These are phyloP conservation scores for Magnolia sinica DNA, from an alignment of 164 flowering plant genomes.

Conservation along the genomic window DNA sequence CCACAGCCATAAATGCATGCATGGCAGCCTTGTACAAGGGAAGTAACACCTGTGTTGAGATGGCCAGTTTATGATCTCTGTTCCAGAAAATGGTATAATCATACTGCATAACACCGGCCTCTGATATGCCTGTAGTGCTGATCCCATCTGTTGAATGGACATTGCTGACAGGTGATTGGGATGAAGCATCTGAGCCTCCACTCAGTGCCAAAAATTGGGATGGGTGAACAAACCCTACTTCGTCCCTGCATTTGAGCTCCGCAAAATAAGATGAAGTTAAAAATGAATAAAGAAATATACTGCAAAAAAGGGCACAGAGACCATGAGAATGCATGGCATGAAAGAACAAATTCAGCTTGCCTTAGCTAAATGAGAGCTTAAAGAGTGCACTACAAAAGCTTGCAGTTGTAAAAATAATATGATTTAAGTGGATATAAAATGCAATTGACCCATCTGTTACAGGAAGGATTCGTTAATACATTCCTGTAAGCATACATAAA, in stretches of 20 bases:
- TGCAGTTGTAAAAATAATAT: neutral
- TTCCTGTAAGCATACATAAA: neutral
- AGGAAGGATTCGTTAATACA: neutral
- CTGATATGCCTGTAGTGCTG: neutral
- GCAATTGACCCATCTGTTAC: neutral
- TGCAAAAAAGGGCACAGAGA: neutral
- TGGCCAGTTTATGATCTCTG: constrained; percentile 77
- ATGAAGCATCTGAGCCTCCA: constrained; percentile 25
- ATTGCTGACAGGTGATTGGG: constrained; percentile 4
- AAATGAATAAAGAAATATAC: neutral
- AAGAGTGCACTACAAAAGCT: neutral
- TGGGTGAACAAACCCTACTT: constrained; percentile 86
- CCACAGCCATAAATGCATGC: constrained; percentile 46
- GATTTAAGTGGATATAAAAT: neutral
- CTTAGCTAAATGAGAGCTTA: neutral
- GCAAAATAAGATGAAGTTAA: neutral
- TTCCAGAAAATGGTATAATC: constrained; percentile 51
- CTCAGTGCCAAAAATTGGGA: constrained; percentile 56
- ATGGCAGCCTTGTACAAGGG: constrained; percentile 61
- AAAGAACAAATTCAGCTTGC: neutral
- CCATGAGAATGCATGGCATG: neutral
- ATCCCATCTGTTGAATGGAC: constrained; percentile 9
- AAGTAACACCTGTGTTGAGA: constrained; percentile 50
- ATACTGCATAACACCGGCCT: constrained; percentile 3
- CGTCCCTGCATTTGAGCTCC: constrained; percentile 52